phyloP scores from a whole-genome alignment of 495 filamentous ascomycete genomes.

The Parathielavia appendiculata region DNA sequence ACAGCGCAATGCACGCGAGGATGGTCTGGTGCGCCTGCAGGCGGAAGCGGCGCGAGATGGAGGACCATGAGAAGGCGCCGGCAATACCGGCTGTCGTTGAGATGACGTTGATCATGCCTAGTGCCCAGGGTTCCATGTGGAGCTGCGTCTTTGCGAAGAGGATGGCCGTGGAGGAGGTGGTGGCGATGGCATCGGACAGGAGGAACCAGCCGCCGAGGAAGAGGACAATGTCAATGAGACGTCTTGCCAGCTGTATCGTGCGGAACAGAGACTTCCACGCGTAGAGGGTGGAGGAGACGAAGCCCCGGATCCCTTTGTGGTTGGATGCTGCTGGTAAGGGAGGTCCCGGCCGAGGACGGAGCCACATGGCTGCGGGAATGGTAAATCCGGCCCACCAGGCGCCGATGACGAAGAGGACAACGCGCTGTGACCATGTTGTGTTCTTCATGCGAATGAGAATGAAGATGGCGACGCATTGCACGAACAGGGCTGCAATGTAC shows the following conservation, averaged over 20 bases:
- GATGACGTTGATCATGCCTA: slow-evolving; percentile 93
- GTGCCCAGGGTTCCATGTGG: slow-evolving; percentile 76
- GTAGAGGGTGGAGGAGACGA: slow-evolving; percentile 62
- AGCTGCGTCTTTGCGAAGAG: slow-evolving; percentile 93
- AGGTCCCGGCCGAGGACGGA: slow-evolving; percentile 86
- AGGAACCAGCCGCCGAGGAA: slow-evolving; percentile 94
- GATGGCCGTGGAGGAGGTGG: slow-evolving; percentile 89
- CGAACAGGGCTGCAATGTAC: slow-evolving; percentile 73
- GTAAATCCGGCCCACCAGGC: slow-evolving; percentile 95
- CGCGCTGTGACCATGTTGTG: slow-evolving; percentile 69
- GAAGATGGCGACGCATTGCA: slow-evolving; percentile 72
- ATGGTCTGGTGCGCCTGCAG: slow-evolving; percentile 80
- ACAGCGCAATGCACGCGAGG: slow-evolving; percentile 79
- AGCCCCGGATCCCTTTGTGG: slow-evolving; percentile 30
- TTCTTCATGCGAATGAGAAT: slow-evolving; percentile 65
- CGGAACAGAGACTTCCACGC: slow-evolving; percentile 81
- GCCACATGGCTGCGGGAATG: slow-evolving; percentile 81
- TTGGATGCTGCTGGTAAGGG: slow-evolving; percentile 51
- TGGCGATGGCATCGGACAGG: slow-evolving; percentile 88
- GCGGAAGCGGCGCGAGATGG: slow-evolving; percentile 58
- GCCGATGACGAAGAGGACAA: slow-evolving; percentile 82
- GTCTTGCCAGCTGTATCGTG: slow-evolving; percentile 71
- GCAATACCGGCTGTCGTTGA: slow-evolving; percentile 74
- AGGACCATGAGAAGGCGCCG: slow-evolving; percentile 87
- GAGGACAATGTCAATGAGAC: slow-evolving; percentile 75